Conservation (phyloP, 257 asterid species). For the Striga asiatica region DNA sequence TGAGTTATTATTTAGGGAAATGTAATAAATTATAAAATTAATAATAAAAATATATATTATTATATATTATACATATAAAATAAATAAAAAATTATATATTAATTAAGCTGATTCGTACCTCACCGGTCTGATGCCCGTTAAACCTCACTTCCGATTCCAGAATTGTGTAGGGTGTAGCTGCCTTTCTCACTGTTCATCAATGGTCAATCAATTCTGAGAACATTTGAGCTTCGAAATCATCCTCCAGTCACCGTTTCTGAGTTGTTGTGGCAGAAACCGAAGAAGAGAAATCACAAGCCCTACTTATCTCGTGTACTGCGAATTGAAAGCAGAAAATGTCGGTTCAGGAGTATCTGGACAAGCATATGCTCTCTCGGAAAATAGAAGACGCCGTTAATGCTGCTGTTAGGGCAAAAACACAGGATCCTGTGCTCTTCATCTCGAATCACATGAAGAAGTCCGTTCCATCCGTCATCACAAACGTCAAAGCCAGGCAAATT, state of each 20-base stretch:
- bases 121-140: too few species aligned
- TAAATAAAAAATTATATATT: too few species aligned
- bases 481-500: constrained; percentile 87
- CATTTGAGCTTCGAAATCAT: too few species aligned
- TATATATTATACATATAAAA: too few species aligned
- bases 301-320: background rate
- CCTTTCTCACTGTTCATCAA: too few species aligned
- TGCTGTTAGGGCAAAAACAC: constrained; percentile 88
- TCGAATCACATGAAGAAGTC: constrained; percentile 94
- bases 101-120: too few species aligned
- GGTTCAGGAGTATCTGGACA: constrained; percentile 90
- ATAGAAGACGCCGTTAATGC: constrained; percentile 99
- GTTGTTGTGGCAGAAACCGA: constrained; percentile 7
- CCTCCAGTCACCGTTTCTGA: constrained; percentile 1
- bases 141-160: too few species aligned
- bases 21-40: too few species aligned
- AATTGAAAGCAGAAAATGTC: constrained; percentile 42
- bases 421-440: constrained; percentile 95
- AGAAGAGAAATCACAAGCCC: background rate
- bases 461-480: constrained; percentile 76
- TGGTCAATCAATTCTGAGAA: too few species aligned
- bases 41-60: too few species aligned
- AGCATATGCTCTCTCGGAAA: constrained; percentile 81
- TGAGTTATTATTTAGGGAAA: too few species aligned
- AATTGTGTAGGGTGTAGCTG: too few species aligned